Evolutionary conservation across 495 filamentous ascomycete species (phyloP).

Genomic region (Trichoderma parareesei): DNA sequence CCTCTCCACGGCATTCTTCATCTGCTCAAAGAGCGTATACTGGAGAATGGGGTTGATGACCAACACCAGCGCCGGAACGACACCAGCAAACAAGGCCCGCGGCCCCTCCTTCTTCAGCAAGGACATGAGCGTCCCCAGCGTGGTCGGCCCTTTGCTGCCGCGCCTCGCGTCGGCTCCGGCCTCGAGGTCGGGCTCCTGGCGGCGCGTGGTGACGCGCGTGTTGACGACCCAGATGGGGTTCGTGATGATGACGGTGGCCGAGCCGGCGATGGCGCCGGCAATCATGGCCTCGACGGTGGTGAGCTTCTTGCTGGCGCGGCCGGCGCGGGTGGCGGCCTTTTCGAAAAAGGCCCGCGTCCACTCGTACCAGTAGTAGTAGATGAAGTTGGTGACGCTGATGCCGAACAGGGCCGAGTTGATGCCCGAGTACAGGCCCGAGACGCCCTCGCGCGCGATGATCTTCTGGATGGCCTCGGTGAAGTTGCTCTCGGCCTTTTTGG

Average conservation of each 20-base stretch:
- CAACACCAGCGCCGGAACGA: slow-evolving; percentile 83
- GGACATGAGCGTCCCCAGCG: slow-evolving; percentile 66
- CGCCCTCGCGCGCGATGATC: slow-evolving; percentile 85
- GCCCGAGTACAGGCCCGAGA: slow-evolving; percentile 79
- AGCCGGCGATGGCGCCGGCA: slow-evolving; percentile 89
- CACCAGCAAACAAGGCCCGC: slow-evolving; percentile 78
- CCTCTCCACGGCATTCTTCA: slow-evolving; percentile 60
- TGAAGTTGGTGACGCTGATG: slow-evolving; percentile 97
- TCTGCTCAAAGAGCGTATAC: slow-evolving; percentile 97
- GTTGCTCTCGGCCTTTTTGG: slow-evolving; percentile 76
- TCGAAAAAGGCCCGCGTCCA: slow-evolving; percentile 90
- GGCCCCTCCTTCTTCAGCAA: slow-evolving; percentile 76
- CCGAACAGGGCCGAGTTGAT: slow-evolving; percentile 89
- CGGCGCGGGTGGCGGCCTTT: slow-evolving; percentile 62
- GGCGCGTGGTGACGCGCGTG: slow-evolving; percentile 91
- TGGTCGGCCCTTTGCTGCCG: slow-evolving; percentile 50
- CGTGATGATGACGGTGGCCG: slow-evolving; percentile 86
- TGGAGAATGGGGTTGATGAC: slow-evolving; percentile 98
- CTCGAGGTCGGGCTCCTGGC: slow-evolving; percentile 48
- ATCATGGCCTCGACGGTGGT: slow-evolving; percentile 88
- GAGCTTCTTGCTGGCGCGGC: slow-evolving; percentile 73
- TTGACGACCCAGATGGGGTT: slow-evolving; percentile 99
- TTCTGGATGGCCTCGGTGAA: slow-evolving; percentile 73
- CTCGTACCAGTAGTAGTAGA: slow-evolving; percentile 99
- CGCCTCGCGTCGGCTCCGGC: slow-evolving; percentile 23